These are phyloP conservation scores for Lactarius quietus DNA, from an alignment of 768 basidiomycete species.

Conservation along the genomic window DNA sequence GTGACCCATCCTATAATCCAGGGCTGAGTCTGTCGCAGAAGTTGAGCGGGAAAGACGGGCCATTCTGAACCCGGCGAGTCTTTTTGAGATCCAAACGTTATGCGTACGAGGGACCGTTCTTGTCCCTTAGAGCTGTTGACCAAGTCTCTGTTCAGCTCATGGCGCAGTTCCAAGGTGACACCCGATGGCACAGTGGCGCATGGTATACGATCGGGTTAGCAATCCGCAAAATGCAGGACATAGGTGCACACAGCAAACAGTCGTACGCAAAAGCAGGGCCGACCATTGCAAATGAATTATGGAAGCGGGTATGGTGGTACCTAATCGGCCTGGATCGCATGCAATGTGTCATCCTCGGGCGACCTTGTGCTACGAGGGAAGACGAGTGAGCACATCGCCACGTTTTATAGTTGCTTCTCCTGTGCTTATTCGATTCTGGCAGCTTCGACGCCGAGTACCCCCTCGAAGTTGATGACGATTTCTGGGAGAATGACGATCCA, in stretches of 20 bases:
- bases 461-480: constrained; percentile 55
- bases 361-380: constrained; percentile 53
- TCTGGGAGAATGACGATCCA: constrained; percentile 44
- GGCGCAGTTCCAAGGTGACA: constrained; percentile 46
- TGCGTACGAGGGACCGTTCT: constrained; percentile 35
- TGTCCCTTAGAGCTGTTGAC: constrained; percentile 23
- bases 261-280: constrained; percentile 31
- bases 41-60: constrained; percentile 49
- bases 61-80: constrained; percentile 50
- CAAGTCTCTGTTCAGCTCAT: constrained; percentile 39
- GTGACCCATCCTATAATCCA: constrained; percentile 8
- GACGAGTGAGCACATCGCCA: constrained; percentile 53
- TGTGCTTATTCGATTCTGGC: background rate
- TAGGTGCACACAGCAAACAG: constrained; percentile 46
- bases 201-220: constrained; percentile 45
- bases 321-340: constrained; percentile 59
- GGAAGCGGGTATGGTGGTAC: constrained; percentile 52
- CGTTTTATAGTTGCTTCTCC: background rate
- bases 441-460: constrained; percentile 51
- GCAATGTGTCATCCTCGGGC: constrained; percentile 49
- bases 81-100: constrained; percentile 63
- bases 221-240: constrained; percentile 54
- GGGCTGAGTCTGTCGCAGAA: constrained; percentile 35
- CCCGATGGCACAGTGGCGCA: constrained; percentile 38
- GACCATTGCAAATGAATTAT: constrained; percentile 45